phyloP scores from a whole-genome alignment of 352 stramenopile genomes.

The Globisporangium alternatum region DNA sequence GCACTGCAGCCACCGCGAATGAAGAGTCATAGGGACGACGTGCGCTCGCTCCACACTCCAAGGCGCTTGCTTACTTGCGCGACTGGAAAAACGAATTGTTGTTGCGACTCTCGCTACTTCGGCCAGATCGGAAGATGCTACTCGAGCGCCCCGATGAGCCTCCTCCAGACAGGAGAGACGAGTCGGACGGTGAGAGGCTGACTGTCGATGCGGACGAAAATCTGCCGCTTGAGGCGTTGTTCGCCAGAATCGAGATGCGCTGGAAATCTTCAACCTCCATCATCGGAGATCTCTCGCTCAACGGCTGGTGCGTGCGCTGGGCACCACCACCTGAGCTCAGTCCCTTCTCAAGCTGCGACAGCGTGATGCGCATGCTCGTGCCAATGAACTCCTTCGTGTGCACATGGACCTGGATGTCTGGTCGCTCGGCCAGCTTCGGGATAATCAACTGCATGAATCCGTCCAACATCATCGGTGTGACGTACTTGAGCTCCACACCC shows the following conservation, averaged over 20 bases:
- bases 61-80: constrained; percentile 5
- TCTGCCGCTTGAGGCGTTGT: constrained; percentile 32
- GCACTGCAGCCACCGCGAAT: neutral
- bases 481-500: constrained; percentile 87
- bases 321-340: constrained; percentile 1
- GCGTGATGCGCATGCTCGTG: constrained; percentile 87
- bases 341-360: constrained; percentile 55
- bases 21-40: neutral
- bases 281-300: constrained; percentile 31
- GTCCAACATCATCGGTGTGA: constrained; percentile 89
- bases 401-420: constrained; percentile 84
- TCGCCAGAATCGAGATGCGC: constrained; percentile 64
- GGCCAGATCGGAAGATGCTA: constrained; percentile 45
- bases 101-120: constrained; percentile 25
- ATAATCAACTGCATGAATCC: constrained; percentile 90
- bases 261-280: constrained; percentile 69
- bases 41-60: neutral
- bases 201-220: constrained; percentile 48
- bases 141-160: constrained; percentile 42
- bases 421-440: constrained; percentile 78
- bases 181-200: constrained; percentile 46
- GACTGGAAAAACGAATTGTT: constrained; percentile 20
- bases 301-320: constrained; percentile 17
- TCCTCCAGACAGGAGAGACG: constrained; percentile 34
- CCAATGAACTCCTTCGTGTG: constrained; percentile 90